A percentile compares a stretch with the other conserved stretches of the same genome.
phyloP scores from a whole-genome alignment of 2,329 filamentous ascomycete genomes.

The Fusarium zealandicum region DNA sequence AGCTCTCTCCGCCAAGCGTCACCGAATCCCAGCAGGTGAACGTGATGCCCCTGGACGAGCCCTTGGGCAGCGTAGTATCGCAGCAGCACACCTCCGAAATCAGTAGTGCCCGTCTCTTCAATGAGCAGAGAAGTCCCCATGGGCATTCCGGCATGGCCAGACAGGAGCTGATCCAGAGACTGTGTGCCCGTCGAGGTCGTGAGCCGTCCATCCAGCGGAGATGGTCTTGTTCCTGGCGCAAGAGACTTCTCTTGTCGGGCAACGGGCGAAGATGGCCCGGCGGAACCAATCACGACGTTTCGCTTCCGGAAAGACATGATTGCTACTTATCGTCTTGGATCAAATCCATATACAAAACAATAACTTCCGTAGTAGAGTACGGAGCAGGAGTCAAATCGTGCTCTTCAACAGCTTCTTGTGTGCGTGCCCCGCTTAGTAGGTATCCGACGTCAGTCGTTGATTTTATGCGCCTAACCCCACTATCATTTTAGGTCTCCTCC shows the following conservation, averaged over 20 bases:
- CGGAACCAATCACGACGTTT: conserved; percentile 58
- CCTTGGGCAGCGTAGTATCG: conserved; percentile 94
- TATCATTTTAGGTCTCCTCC: conserved; percentile 28
- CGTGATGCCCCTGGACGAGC: conserved; percentile 85
- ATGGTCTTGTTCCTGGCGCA: conserved; percentile 72
- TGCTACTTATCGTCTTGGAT: neutral
- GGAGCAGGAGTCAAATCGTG: neutral
- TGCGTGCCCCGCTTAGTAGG: conserved; percentile 38
- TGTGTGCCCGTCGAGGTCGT: conserved; percentile 91
- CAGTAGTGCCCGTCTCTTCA: conserved; percentile 90
- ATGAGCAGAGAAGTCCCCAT: conserved; percentile 82
- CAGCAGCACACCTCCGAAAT: conserved; percentile 85
- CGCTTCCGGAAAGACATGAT: conserved; percentile 66
- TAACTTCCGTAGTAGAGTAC: neutral
- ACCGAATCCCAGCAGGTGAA: conserved; percentile 83
- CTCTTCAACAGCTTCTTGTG: conserved; percentile 8
- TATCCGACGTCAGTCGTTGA: conserved; percentile 16
- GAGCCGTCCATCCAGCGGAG: conserved; percentile 83
- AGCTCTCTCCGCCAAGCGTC: conserved; percentile 85
- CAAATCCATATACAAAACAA: neutral
- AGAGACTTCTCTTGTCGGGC: conserved; percentile 48
- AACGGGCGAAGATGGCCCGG: conserved; percentile 31
- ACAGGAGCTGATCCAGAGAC: conserved; percentile 84
- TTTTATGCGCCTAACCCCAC: conserved; percentile 34
- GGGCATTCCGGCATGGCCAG: conserved; percentile 84